A percentile compares a stretch with the other conserved stretches of the same genome.
phyloP scores from a whole-genome alignment of 441 rosid genomes.

The Jatropha multifida region DNA sequence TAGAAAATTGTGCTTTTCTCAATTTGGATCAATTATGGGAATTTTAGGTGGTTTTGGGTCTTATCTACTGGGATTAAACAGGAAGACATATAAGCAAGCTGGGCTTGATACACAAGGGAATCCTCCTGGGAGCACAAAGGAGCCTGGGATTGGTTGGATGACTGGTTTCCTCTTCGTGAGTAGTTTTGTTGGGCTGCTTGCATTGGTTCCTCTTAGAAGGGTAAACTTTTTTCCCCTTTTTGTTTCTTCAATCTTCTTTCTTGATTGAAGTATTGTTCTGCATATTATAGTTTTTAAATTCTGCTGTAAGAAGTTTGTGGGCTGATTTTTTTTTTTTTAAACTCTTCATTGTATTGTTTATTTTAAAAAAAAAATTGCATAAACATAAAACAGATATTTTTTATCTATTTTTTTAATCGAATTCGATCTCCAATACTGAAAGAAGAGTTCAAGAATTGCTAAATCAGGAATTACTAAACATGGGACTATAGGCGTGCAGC shows the following conservation, averaged over 20 bases:
- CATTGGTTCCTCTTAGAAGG: conserved; percentile 91
- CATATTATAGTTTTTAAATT: background rate
- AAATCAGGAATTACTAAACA: no score
- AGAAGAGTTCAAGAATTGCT: no score
- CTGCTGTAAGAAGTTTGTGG: background rate
- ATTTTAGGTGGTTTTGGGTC: conserved; percentile 92
- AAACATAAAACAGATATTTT: no score
- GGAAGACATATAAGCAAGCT: conserved; percentile 62
- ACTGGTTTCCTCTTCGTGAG: conserved; percentile 70
- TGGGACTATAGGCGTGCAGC: no score
- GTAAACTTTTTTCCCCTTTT: conserved; percentile 27
- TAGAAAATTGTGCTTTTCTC: background rate
- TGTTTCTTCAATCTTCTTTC: background rate
- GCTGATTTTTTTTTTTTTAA: background rate
- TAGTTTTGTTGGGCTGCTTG: conserved; percentile 79
- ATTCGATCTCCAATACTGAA: no score
- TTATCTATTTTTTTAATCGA: no score
- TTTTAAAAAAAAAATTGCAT: no score
- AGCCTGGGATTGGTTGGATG: conserved; percentile 95
- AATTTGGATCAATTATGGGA: conserved; percentile 9
- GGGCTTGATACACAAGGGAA: conserved; percentile 66
- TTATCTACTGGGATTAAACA: conserved; percentile 74
- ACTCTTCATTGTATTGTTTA: no score
- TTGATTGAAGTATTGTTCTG: background rate
- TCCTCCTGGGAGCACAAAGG: conserved; percentile 59